Conservation (phyloP, 2,329 filamentous ascomycete genomes). For the Botrytis sinoallii region DNA sequence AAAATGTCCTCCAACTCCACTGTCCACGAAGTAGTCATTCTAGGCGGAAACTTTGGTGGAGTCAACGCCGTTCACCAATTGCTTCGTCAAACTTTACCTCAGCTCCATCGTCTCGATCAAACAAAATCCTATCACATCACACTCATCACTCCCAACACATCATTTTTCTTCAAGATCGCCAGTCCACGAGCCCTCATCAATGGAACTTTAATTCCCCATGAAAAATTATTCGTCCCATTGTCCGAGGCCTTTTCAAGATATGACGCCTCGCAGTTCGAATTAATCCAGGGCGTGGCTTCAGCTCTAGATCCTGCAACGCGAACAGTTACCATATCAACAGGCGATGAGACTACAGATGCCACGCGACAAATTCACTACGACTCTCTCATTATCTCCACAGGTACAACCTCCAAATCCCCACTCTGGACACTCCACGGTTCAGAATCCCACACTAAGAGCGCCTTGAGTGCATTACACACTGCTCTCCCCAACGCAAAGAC, state of each 20-base stretch:
- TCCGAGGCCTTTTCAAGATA: conserved; percentile 42
- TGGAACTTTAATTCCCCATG: conserved; percentile 43
- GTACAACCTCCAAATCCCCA: conserved; percentile 46
- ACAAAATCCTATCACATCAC: conserved; percentile 41
- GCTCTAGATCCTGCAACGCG: conserved; percentile 39
- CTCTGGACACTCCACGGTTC: conserved; percentile 43
- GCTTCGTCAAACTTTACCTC: conserved; percentile 48
- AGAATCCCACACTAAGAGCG: conserved; percentile 36
- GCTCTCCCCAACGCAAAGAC: conserved; percentile 41
- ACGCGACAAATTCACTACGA: conserved; percentile 40
- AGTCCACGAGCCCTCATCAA: conserved; percentile 48
- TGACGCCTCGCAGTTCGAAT: conserved; percentile 39
- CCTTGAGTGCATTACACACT: conserved; percentile 43
- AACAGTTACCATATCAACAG: conserved; percentile 36
- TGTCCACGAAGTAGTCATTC: conserved; percentile 43
- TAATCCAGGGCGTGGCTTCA: conserved; percentile 44
- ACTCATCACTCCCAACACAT: conserved; percentile 43
- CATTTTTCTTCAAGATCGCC: conserved; percentile 45
- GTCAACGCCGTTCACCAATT: conserved; percentile 50
- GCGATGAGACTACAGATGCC: not conserved
- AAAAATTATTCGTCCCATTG: conserved; percentile 46
- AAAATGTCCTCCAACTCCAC: conserved; percentile 9
- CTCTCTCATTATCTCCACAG: conserved; percentile 49
- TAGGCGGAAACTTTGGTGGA: conserved; percentile 52
- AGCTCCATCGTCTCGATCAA: conserved; percentile 35